phyloP scores from a whole-genome alignment of 495 filamentous ascomycete species.

The Penicillium maclennaniae region DNA sequence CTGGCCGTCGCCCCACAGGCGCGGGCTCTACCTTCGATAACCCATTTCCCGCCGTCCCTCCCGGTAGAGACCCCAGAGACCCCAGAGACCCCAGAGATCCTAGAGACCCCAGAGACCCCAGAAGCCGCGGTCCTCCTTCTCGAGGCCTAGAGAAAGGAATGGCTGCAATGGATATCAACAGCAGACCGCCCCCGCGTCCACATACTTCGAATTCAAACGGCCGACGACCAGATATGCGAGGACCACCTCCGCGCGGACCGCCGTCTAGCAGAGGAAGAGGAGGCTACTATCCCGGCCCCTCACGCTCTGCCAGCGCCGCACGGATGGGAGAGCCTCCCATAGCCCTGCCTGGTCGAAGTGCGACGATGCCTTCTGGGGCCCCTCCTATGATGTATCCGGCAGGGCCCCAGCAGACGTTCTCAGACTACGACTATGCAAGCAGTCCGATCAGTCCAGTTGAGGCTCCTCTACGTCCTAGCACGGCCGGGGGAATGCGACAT shows the following conservation, averaged over 20 bases:
- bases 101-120: constrained; percentile 15
- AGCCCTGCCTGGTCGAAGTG: constrained; percentile 31
- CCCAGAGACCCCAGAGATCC: constrained; percentile 6
- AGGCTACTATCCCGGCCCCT: constrained; percentile 21
- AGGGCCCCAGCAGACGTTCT: constrained; percentile 29
- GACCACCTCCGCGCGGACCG: constrained; percentile 26
- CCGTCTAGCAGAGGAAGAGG: constrained; percentile 20
- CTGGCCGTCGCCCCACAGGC: constrained; percentile 37
- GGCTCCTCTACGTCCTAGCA: constrained; percentile 24
- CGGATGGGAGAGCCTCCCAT: constrained; percentile 24
- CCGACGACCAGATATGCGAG: constrained; percentile 29
- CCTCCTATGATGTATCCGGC: constrained; percentile 25
- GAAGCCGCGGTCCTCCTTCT: constrained; percentile 23
- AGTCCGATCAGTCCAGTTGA: constrained; percentile 13
- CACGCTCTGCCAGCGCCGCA: constrained; percentile 27
- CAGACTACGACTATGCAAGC: constrained; percentile 24
- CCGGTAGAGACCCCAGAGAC: constrained; percentile 19
- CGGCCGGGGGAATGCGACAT: constrained; percentile 24
- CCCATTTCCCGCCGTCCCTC: constrained; percentile 63
- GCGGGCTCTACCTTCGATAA: constrained; percentile 53
- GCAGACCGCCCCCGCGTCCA: constrained; percentile 33
- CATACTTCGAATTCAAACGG: constrained; percentile 39
- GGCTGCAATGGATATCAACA: constrained; percentile 55
- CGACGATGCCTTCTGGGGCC: constrained; percentile 34
- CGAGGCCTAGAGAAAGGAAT: constrained; percentile 49